Percentiles rank a stretch among this genome's conserved stretches.
phyloP scores from a whole-genome alignment of 495 filamentous ascomycete species.

The Cudoniella acicularis region DNA sequence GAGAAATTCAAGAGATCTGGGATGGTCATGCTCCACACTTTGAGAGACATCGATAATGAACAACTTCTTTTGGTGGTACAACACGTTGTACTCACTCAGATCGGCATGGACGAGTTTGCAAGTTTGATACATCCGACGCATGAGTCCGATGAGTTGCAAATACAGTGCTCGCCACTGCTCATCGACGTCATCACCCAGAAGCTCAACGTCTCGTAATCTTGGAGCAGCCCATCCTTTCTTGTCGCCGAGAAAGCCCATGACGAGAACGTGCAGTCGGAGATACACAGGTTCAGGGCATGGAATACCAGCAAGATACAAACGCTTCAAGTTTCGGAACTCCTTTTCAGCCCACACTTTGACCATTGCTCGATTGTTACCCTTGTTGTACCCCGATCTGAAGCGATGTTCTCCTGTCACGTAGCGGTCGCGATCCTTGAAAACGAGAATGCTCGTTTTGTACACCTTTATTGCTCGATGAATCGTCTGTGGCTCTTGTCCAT shows the following conservation, averaged over 20 bases:
- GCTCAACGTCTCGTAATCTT: conserved; percentile 70
- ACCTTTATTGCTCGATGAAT: conserved; percentile 87
- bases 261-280: conserved; percentile 83
- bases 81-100: conserved; percentile 93
- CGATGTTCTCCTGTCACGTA: conserved; percentile 93
- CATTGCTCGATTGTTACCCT: conserved; percentile 89
- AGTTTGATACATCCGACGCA: conserved; percentile 86
- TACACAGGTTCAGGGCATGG: conserved; percentile 85
- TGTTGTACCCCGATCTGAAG: conserved; percentile 79
- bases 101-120: conserved; percentile 93
- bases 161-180: conserved; percentile 72
- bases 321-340: conserved; percentile 89
- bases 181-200: conserved; percentile 46
- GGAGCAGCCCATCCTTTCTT: conserved; percentile 83
- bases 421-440: conserved; percentile 94
- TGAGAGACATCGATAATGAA: conserved; percentile 98
- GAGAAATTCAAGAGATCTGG: conserved; percentile 83
- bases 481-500: conserved; percentile 36
- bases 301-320: conserved; percentile 78
- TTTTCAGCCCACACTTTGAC: conserved; percentile 98
- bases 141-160: conserved; percentile 76
- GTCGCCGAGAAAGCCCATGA: conserved; percentile 91
- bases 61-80: conserved; percentile 78
- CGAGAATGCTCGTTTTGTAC: conserved; percentile 94
- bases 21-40: conserved; percentile 94